Evolutionary conservation across 1,284 basidiomycete species (phyloP).

Genomic region (Ustilago hordei): DNA sequence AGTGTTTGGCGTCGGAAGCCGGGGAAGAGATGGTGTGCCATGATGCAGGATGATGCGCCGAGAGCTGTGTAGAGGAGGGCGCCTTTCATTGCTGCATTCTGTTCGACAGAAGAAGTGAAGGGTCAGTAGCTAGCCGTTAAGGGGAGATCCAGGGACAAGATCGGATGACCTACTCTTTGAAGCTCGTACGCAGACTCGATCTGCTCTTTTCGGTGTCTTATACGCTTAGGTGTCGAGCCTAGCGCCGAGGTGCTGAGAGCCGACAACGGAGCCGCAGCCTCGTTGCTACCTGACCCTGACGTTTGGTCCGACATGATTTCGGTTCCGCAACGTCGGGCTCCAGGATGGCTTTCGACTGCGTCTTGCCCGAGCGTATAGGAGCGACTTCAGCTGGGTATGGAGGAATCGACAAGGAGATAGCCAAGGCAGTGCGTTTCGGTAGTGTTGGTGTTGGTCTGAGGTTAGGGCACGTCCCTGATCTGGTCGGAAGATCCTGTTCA

Average conservation of each 20-base stretch:
- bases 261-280: constrained; percentile 30
- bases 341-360: neutral
- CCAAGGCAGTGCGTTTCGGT: neutral
- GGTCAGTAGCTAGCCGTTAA: neutral
- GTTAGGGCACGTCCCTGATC: neutral
- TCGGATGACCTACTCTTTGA: constrained; percentile 46
- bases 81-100: constrained; percentile 61
- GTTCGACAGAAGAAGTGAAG: neutral
- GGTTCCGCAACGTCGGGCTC: neutral
- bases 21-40: constrained; percentile 62
- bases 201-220: constrained; percentile 57
- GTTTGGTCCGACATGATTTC: constrained; percentile 21
- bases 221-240: constrained; percentile 45
- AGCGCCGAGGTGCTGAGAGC: constrained; percentile 32
- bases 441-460: constrained; percentile 1
- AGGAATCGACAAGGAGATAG: neutral
- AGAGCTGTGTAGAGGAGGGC: constrained; percentile 51
- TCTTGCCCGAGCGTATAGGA: neutral
- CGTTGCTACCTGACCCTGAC: constrained; percentile 10
- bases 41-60: constrained; percentile 51
- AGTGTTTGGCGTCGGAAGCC: constrained; percentile 59
- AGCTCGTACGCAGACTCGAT: constrained; percentile 61
- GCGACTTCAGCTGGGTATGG: neutral
- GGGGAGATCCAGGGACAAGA: neutral
- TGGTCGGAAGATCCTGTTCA: constrained; percentile 11